phyloP scores from a whole-genome alignment of 306 rosid species.

The Fagus crenata region DNA sequence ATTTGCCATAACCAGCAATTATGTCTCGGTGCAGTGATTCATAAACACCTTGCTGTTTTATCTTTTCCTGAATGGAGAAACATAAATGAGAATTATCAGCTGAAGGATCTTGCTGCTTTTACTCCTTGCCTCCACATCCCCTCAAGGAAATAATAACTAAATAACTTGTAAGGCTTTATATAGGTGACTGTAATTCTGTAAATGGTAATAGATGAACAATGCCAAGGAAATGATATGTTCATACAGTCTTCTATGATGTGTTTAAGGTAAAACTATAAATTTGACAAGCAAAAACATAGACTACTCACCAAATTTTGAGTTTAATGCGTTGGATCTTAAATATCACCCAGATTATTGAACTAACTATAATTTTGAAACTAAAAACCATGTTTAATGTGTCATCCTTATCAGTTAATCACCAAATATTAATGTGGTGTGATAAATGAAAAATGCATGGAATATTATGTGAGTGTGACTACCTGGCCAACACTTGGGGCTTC shows the following conservation, averaged over 20 bases:
- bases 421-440: neutral
- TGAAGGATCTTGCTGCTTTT: neutral
- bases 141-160: no score
- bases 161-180: neutral
- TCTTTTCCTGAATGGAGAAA: constrained; percentile 46
- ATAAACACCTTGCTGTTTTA: constrained; percentile 61
- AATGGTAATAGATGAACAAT: neutral
- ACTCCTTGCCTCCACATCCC: no score
- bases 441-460: neutral
- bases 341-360: neutral
- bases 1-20: constrained; percentile 44
- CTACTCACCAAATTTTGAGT: neutral
- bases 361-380: neutral
- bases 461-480: constrained; percentile 32
- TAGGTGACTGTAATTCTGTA: neutral
- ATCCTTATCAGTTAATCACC: neutral
- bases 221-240: neutral
- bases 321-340: neutral
- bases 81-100: neutral
- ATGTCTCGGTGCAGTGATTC: constrained; percentile 66
- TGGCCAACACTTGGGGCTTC: constrained; percentile 32
- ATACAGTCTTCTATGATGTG: neutral
- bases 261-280: neutral
- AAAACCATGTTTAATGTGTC: neutral
- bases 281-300: neutral